These are phyloP conservation scores for Mycosphaerella arachidis DNA, from an alignment of 2,329 filamentous ascomycete species.

Conservation along the genomic window DNA sequence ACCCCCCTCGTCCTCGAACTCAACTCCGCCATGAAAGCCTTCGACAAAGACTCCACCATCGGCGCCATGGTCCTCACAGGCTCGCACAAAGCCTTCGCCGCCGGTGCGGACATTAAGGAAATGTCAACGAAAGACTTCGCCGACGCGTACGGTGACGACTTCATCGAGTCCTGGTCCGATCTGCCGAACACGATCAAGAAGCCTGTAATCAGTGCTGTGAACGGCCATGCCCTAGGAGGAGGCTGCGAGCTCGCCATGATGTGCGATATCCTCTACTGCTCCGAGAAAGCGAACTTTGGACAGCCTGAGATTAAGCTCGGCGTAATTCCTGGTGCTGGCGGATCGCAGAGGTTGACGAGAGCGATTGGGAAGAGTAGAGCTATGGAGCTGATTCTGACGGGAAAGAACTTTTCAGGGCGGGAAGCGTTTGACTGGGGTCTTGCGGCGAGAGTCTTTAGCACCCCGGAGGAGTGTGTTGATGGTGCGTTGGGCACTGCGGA, in stretches of 20 bases:
- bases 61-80: conserved; percentile 82
- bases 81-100: conserved; percentile 84
- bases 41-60: conserved; percentile 66
- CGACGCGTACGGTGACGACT: conserved; percentile 79
- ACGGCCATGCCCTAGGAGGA: conserved; percentile 88
- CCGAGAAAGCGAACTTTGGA: conserved; percentile 79
- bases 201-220: conserved; percentile 89
- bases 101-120: conserved; percentile 97
- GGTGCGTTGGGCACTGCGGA: conserved; percentile 77
- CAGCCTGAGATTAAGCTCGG: conserved; percentile 97
- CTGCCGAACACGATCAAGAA: conserved; percentile 83
- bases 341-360: conserved; percentile 79
- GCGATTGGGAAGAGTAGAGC: conserved; percentile 66
- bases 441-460: conserved; percentile 75
- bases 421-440: conserved; percentile 90
- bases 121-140: conserved; percentile 92
- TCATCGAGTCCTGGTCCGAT: conserved; percentile 92
- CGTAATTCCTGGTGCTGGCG: conserved; percentile 85
- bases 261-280: conserved; percentile 93
- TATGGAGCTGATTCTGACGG: conserved; percentile 88
- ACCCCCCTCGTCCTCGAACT: conserved; percentile 88
- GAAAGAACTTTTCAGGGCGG: conserved; percentile 73
- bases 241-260: conserved; percentile 97
- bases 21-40: conserved; percentile 67
- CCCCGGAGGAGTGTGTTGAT: conserved; percentile 75